These are phyloP conservation scores for Xylaria sp. DNA, from an alignment of 2,329 filamentous ascomycete species.

Conservation along the genomic window DNA sequence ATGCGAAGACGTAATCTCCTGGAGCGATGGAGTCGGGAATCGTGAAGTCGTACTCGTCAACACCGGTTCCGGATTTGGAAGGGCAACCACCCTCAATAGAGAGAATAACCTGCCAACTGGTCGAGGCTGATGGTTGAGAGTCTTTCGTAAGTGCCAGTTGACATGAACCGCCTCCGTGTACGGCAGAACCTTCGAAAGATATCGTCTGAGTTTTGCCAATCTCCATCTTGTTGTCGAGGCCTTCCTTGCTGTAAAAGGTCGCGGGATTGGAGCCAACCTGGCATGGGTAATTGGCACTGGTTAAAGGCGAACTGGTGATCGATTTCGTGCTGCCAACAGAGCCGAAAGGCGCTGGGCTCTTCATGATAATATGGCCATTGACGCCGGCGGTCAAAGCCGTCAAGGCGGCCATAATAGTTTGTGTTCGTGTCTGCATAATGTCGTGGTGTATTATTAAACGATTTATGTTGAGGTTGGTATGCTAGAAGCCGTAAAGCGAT, in stretches of 20 bases:
- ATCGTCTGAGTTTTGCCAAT: conserved; percentile 59
- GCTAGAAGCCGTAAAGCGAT: conserved; percentile 9
- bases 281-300: conserved; percentile 71
- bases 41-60: conserved; percentile 64
- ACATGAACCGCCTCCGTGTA: conserved; percentile 79
- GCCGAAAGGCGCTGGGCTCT: conserved; percentile 65
- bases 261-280: conserved; percentile 57
- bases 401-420: conserved; percentile 54
- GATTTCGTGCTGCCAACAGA: conserved; percentile 43
- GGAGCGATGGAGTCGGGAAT: conserved; percentile 70
- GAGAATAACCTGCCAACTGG: conserved; percentile 76
- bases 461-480: background rate
- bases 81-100: conserved; percentile 77
- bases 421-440: conserved; percentile 54
- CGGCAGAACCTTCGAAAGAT: conserved; percentile 68
- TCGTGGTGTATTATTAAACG: conserved; percentile 33
- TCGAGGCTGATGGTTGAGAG: conserved; percentile 49
- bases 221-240: conserved; percentile 56
- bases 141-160: conserved; percentile 78
- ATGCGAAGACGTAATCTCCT: conserved; percentile 74
- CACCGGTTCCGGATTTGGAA: conserved; percentile 53
- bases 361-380: conserved; percentile 74
- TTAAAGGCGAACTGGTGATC: conserved; percentile 69
- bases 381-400: conserved; percentile 60
- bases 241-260: conserved; percentile 52